These are phyloP conservation scores for Hypoxylon fragiforme DNA, from an alignment of 495 filamentous ascomycete species.

Conservation along the genomic window DNA sequence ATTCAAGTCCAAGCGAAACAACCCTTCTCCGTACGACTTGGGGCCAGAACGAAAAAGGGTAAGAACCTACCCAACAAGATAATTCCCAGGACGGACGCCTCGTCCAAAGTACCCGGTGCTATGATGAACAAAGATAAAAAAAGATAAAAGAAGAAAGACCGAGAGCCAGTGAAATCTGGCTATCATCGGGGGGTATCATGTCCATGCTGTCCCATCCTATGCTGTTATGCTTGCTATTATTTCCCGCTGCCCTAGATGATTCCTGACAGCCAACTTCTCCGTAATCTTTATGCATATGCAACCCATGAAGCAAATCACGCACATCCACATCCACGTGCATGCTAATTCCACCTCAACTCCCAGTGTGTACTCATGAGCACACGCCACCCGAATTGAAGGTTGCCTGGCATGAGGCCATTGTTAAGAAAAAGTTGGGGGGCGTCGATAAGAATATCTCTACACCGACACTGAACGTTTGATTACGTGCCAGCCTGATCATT, in stretches of 20 bases:
- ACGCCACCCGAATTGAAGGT: not conserved
- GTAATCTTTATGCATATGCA: not conserved
- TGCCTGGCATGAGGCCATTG: not conserved
- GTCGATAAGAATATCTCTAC: not conserved
- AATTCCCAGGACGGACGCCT: no score
- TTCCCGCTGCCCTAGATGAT: slow-evolving; percentile 1
- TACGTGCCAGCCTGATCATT: slow-evolving; percentile 2
- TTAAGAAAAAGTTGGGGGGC: no score
- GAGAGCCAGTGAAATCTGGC: slow-evolving; percentile 5
- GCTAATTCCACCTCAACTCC: no score
- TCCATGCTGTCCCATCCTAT: slow-evolving; percentile 17
- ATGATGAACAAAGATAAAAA: not conserved
- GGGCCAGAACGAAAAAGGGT: no score
- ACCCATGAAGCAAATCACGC: not conserved
- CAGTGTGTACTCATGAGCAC: not conserved
- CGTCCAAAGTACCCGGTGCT: no score
- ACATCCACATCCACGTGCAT: no score
- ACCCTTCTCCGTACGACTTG: no score
- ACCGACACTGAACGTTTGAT: not conserved
- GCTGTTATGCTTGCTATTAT: slow-evolving; percentile 1
- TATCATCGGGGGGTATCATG: slow-evolving; percentile 21
- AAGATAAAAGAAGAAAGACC: slow-evolving; percentile 9
- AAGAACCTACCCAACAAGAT: no score
- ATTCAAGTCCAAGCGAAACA: no score
- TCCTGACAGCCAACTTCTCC: not conserved